Conservation (phyloP, 2,329 filamentous ascomycete genomes). For the Trichothecium roseum region DNA sequence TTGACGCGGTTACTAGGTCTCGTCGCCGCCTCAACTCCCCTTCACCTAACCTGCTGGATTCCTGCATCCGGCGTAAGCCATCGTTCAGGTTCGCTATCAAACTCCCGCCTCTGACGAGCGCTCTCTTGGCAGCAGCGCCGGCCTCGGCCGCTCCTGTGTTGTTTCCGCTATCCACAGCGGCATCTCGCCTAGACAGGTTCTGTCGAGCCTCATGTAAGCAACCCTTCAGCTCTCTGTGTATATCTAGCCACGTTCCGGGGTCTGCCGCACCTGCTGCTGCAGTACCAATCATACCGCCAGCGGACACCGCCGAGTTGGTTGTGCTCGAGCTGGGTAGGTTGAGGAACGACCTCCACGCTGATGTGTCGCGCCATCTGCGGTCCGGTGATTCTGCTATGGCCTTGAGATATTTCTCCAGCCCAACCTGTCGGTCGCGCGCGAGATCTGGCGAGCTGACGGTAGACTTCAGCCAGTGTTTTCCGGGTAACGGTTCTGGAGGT, state of each 20-base stretch:
- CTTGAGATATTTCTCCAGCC: constrained; percentile 61
- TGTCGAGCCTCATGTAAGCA: constrained; percentile 55
- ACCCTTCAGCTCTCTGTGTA: constrained; percentile 63
- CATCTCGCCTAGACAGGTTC: constrained; percentile 57
- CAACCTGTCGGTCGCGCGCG: constrained; percentile 58
- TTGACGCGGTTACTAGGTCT: constrained; percentile 59
- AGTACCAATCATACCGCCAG: constrained; percentile 31
- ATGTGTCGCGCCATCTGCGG: constrained; percentile 63
- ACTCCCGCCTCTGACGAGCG: constrained; percentile 57
- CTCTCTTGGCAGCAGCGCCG: constrained; percentile 63
- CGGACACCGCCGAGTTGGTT: constrained; percentile 35
- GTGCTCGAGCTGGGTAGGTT: constrained; percentile 51
- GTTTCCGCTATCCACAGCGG: constrained; percentile 25
- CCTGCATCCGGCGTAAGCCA: constrained; percentile 49
- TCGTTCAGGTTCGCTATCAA: constrained; percentile 55
- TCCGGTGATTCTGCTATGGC: constrained; percentile 66
- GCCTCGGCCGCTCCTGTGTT: constrained; percentile 45
- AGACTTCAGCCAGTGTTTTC: constrained; percentile 68
- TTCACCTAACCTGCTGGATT: constrained; percentile 50
- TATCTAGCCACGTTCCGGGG: constrained; percentile 64
- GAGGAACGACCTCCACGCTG: constrained; percentile 63
- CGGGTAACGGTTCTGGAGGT: constrained; percentile 58
- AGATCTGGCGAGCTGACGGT: constrained; percentile 60
- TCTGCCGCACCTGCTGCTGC: constrained; percentile 36
- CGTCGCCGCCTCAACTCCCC: constrained; percentile 63